Percentiles rank a stretch among this genome's conserved stretches.
phyloP scores from a whole-genome alignment of 352 stramenopile species.

The Phytophthora meadii region DNA sequence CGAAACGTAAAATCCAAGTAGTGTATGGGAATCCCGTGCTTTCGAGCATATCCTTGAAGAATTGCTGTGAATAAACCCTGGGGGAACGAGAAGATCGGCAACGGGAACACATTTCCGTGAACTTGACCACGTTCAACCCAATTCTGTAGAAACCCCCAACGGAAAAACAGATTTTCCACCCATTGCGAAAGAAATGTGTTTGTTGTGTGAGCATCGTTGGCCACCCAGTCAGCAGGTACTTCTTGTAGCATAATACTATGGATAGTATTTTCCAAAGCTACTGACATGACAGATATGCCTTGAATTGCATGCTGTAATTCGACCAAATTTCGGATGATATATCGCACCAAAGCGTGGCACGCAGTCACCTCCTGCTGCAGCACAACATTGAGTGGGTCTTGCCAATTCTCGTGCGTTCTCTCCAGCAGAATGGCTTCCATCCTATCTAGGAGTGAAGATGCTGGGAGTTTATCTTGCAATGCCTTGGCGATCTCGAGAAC shows the following conservation, averaged over 20 bases:
- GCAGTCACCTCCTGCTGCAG: slow-evolving; percentile 68
- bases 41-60: slow-evolving; percentile 76
- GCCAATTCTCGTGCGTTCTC: background rate
- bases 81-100: slow-evolving; percentile 77
- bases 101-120: slow-evolving; percentile 43
- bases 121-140: slow-evolving; percentile 50
- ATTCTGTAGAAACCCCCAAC: slow-evolving; percentile 61
- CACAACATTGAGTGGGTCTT: slow-evolving; percentile 69
- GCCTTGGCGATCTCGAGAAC: slow-evolving; percentile 25
- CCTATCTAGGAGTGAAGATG: slow-evolving; percentile 6
- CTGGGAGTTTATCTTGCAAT: slow-evolving; percentile 38
- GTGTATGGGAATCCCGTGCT: slow-evolving; percentile 74
- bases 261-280: slow-evolving; percentile 57
- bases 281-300: slow-evolving; percentile 65
- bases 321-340: slow-evolving; percentile 46
- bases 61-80: slow-evolving; percentile 83
- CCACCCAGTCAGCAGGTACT: slow-evolving; percentile 59
- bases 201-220: slow-evolving; percentile 22
- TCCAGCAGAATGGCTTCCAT: slow-evolving; percentile 4
- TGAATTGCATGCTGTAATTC: slow-evolving; percentile 67
- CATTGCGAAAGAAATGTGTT: slow-evolving; percentile 61
- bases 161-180: slow-evolving; percentile 62
- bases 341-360: slow-evolving; percentile 54
- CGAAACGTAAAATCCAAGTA: slow-evolving; percentile 80
- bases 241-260: slow-evolving; percentile 57